These are phyloP conservation scores for Pseudocercospora pini-densiflorae DNA, from an alignment of 2,329 filamentous ascomycete species.

Conservation along the genomic window DNA sequence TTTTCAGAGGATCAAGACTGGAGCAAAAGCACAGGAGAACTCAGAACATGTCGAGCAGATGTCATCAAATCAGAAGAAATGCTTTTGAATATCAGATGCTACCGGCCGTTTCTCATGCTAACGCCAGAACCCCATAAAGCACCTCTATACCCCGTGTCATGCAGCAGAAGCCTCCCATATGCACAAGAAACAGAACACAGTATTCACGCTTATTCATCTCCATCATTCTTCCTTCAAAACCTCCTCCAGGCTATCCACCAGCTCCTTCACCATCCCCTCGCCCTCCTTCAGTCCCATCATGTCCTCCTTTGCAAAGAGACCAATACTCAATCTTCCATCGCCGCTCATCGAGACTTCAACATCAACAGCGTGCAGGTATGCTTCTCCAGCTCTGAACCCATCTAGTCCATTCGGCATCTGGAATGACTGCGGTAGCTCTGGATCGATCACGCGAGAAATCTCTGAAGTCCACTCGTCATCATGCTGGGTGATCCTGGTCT, in stretches of 20 bases:
- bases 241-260: conserved; percentile 34
- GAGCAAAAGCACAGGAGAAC: not conserved
- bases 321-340: conserved; percentile 54
- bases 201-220: not conserved
- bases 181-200: too few relatives aligned
- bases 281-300: conserved; percentile 48
- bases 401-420: conserved; percentile 19
- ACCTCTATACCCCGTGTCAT: not conserved
- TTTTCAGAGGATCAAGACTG: not conserved
- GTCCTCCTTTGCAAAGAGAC: conserved; percentile 55
- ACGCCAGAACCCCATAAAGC: not conserved
- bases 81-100: not conserved
- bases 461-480: conserved; percentile 32
- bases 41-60: not conserved
- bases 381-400: conserved; percentile 15
- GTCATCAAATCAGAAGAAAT: not conserved
- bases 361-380: conserved; percentile 57
- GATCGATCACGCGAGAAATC: conserved; percentile 11
- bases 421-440: conserved; percentile 22
- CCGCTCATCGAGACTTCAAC: conserved; percentile 58
- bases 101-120: not conserved
- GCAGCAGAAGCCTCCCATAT: too few relatives aligned
- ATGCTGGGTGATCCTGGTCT: conserved; percentile 29
- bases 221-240: not conserved
- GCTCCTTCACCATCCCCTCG: conserved; percentile 41